Evolutionary conservation across 1,284 basidiomycete genomes (phyloP).

Genomic region (Xerocomus cyaneibrunnescens): DNA sequence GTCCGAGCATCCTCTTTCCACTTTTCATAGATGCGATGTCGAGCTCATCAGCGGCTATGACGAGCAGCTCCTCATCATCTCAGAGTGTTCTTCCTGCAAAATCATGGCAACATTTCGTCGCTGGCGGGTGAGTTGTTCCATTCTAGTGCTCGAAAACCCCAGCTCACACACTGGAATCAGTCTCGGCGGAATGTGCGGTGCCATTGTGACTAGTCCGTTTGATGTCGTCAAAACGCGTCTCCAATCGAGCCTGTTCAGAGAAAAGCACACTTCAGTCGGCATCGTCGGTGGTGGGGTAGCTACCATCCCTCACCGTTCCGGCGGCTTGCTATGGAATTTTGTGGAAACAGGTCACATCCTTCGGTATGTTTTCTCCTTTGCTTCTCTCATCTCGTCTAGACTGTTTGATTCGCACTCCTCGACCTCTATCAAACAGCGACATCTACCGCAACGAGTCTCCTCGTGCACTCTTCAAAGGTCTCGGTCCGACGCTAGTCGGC

Average conservation of each 20-base stretch:
- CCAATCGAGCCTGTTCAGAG: constrained; percentile 86
- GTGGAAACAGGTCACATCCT: constrained; percentile 93
- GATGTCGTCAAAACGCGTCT: constrained; percentile 98
- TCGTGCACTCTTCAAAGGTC: constrained; percentile 89
- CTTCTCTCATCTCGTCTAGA: not conserved
- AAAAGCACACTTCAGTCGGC: constrained; percentile 50
- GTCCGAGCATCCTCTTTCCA: too few relatives aligned
- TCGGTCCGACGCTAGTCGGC: constrained; percentile 93
- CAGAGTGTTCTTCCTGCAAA: constrained; percentile 60
- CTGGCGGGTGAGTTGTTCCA: constrained; percentile 73
- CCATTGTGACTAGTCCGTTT: constrained; percentile 94
- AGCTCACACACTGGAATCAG: constrained; percentile 42
- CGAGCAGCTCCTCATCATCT: constrained; percentile 18
- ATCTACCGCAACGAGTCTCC: constrained; percentile 92
- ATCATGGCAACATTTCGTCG: constrained; percentile 83
- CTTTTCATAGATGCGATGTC: constrained; percentile 23
- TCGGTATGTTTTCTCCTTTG: constrained; percentile 52
- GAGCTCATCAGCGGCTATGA: constrained; percentile 6
- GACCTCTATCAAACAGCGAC: constrained; percentile 52
- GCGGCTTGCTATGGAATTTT: constrained; percentile 84
- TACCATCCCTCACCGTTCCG: constrained; percentile 42
- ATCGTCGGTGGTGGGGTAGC: constrained; percentile 45
- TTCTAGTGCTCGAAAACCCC: not conserved
- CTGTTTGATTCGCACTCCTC: not conserved
- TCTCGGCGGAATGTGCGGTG: constrained; percentile 96